Percentiles rank a stretch among this genome's conserved stretches.
phyloP scores from a whole-genome alignment of 2,329 filamentous ascomycete genomes.

The Calonectria multiphialidica region DNA sequence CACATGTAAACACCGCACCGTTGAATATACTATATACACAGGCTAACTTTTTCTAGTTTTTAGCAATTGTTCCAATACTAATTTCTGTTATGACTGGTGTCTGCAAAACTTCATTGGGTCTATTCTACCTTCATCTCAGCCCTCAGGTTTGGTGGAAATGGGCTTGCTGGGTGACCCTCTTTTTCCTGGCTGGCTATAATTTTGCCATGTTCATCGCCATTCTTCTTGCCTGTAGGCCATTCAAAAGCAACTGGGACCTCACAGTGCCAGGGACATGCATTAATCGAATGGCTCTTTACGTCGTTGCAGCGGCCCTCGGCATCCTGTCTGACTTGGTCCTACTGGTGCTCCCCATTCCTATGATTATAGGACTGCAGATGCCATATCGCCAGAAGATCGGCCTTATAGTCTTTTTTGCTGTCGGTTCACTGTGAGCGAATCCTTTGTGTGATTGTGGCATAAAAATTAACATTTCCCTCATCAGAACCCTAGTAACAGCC shows the following conservation, averaged over 20 bases:
- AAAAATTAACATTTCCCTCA: no score
- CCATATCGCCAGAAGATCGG: slow-evolving; percentile 58
- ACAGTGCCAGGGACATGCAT: slow-evolving; percentile 52
- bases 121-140: neutral
- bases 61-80: slow-evolving; percentile 45
- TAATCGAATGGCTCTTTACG: slow-evolving; percentile 57
- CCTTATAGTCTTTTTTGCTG: slow-evolving; percentile 54
- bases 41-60: slow-evolving; percentile 45
- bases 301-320: slow-evolving; percentile 58
- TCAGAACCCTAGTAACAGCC: no score
- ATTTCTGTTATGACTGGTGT: slow-evolving; percentile 34
- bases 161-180: neutral
- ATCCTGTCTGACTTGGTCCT: slow-evolving; percentile 59
- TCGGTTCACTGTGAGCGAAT: slow-evolving; percentile 45
- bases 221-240: slow-evolving; percentile 37
- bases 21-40: neutral
- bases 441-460: no score
- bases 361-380: slow-evolving; percentile 56
- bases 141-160: neutral
- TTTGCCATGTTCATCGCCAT: slow-evolving; percentile 46
- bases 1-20: neutral
- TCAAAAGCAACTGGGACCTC: slow-evolving; percentile 38
- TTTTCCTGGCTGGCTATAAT: neutral
- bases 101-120: neutral
- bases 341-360: slow-evolving; percentile 57